Percentiles rank a stretch among this genome's conserved stretches.
These are phyloP conservation scores for Kurtzmaniella quercitrusa DNA, from an alignment of 1,139 yeast genomes.

Conservation along the genomic window DNA sequence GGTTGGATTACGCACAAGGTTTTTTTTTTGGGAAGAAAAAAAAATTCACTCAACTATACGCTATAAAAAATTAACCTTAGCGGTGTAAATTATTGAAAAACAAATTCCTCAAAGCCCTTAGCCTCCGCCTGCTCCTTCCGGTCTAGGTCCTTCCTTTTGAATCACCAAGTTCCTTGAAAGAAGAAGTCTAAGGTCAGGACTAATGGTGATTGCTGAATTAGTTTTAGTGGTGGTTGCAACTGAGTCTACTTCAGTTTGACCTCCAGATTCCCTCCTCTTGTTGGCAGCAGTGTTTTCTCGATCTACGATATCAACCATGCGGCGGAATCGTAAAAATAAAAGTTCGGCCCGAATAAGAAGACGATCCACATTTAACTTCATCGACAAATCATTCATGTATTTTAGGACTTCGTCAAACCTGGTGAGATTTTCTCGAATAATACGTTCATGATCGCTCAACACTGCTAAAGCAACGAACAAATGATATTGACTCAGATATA, in stretches of 20 bases:
- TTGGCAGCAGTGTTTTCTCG: constrained; percentile 42
- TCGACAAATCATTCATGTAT: constrained; percentile 86
- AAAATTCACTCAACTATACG: background rate
- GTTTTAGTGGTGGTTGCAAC: constrained; percentile 7
- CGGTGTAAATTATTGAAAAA: background rate
- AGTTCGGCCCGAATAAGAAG: constrained; percentile 77
- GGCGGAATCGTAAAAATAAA: constrained; percentile 71
- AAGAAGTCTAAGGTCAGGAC: constrained; percentile 52
- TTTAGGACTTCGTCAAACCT: constrained; percentile 89
- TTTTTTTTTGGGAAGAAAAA: no score
- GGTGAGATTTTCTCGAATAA: constrained; percentile 66
- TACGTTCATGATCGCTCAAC: constrained; percentile 78
- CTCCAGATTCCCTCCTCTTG: constrained; percentile 13
- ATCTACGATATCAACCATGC: constrained; percentile 76
- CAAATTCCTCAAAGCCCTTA: constrained; percentile 10
- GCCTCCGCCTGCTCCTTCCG: constrained; percentile 48
- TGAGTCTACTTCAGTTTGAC: constrained; percentile 9
- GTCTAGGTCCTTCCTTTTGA: constrained; percentile 58
- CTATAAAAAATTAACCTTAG: background rate
- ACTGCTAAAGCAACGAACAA: constrained; percentile 83
- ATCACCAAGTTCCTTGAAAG: constrained; percentile 58
- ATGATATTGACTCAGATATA: constrained; percentile 79
- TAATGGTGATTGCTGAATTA: constrained; percentile 18
- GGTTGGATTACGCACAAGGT: no score
- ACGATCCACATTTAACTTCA: constrained; percentile 69